Evolutionary conservation across 805 yeast species (phyloP).

Genomic region (Saccharomycopsis sp.): DNA sequence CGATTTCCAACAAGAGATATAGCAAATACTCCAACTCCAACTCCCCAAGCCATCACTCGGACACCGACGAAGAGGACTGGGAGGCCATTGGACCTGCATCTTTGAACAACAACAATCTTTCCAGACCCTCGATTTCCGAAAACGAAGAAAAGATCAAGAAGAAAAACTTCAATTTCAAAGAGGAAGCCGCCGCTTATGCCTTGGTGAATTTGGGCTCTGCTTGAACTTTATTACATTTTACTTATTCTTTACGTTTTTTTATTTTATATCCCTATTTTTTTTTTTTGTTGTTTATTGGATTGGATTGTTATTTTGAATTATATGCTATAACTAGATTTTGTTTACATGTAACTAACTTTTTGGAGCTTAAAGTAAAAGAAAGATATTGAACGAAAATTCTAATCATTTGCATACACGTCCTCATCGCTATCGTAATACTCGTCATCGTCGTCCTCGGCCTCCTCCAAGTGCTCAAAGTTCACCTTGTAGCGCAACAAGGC

Average conservation of each 20-base stretch:
- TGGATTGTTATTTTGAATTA: too few relatives aligned
- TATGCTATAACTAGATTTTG: too few relatives aligned
- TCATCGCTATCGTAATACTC: constrained; percentile 28
- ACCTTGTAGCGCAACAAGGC: constrained; percentile 93
- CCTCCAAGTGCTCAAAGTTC: constrained; percentile 89
- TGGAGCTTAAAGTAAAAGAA: too few relatives aligned
- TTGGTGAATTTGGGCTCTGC: constrained; percentile 44
- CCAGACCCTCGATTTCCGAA: not conserved
- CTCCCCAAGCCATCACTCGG: constrained; percentile 32
- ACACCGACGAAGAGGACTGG: constrained; percentile 98
- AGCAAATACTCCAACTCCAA: constrained; percentile 4
- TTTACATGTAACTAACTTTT: too few relatives aligned
- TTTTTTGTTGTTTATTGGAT: too few relatives aligned
- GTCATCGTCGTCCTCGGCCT: constrained; percentile 42
- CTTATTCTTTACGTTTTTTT: too few relatives aligned
- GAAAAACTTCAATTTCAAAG: constrained; percentile 28
- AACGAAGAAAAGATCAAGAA: constrained; percentile 3
- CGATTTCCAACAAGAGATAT: not conserved
- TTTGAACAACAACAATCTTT: constrained; percentile 32
- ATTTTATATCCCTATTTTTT: too few relatives aligned
- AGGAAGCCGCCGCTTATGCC: constrained; percentile 56
- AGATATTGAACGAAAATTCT: not conserved
- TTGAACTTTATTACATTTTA: too few relatives aligned
- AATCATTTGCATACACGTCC: constrained; percentile 21
- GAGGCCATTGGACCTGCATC: constrained; percentile 75